A percentile compares a stretch with the other conserved stretches of the same genome.
Conservation (phyloP, 495 filamentous ascomycete genomes). For the Talaromyces proteolyticus region DNA sequence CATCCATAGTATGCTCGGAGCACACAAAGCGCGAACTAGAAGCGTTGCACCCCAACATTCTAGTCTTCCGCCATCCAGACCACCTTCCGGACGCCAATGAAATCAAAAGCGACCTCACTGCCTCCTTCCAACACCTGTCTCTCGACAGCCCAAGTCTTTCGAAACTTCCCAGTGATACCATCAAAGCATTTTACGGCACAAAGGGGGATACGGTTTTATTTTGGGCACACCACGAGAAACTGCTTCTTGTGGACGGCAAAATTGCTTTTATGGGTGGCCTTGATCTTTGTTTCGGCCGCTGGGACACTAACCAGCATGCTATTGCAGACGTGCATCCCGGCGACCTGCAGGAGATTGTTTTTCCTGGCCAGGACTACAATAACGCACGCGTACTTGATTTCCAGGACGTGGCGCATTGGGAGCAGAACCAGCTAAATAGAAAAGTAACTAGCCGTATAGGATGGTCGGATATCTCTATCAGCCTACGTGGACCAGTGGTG, state of each 20-base stretch:
- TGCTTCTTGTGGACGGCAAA: slow-evolving; percentile 74
- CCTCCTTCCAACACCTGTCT: slow-evolving; percentile 45
- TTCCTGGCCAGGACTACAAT: slow-evolving; percentile 93
- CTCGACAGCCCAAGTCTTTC: slow-evolving; percentile 45
- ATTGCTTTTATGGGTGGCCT: slow-evolving; percentile 84
- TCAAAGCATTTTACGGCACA: slow-evolving; percentile 76
- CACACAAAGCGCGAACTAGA: slow-evolving; percentile 86
- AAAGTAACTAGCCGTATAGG: slow-evolving; percentile 82
- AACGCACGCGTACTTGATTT: slow-evolving; percentile 88
- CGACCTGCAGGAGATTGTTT: slow-evolving; percentile 67
- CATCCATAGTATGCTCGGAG: slow-evolving; percentile 61
- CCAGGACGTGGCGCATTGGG: slow-evolving; percentile 73
- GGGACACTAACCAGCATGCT: slow-evolving; percentile 65
- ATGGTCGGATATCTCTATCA: slow-evolving; percentile 86
- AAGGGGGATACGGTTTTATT: slow-evolving; percentile 78
- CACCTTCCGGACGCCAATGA: slow-evolving; percentile 69
- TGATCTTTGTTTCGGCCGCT: slow-evolving; percentile 58
- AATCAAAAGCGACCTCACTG: slow-evolving; percentile 41
- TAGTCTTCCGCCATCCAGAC: slow-evolving; percentile 88
- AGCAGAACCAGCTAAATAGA: slow-evolving; percentile 82
- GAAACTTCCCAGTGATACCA: slow-evolving; percentile 56
- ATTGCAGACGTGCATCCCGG: slow-evolving; percentile 82
- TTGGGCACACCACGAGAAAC: slow-evolving; percentile 96
- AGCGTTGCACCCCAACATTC: slow-evolving; percentile 76
- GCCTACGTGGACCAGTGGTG: slow-evolving; percentile 72